Evolutionary conservation across 2,329 filamentous ascomycete genomes (phyloP).

Genomic region (Meredithiella fracta): DNA sequence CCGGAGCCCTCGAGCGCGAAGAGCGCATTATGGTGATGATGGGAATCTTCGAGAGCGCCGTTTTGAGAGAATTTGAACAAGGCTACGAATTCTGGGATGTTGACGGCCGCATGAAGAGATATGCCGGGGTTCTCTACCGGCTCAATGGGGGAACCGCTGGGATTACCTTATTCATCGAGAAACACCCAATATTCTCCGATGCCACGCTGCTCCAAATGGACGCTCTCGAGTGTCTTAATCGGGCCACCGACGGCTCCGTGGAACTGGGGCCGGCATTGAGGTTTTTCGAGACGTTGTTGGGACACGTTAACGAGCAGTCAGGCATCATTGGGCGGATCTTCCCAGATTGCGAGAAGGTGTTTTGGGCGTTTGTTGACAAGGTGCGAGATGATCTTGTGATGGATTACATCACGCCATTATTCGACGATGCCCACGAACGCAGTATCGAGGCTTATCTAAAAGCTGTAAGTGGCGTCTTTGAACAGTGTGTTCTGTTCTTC

Average conservation of each 20-base stretch:
- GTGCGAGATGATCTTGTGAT: conserved; percentile 69
- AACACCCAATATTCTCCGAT: conserved; percentile 68
- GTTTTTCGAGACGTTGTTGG: conserved; percentile 63
- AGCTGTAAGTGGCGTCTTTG: conserved; percentile 74
- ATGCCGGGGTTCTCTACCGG: conserved; percentile 67
- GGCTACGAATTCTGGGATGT: conserved; percentile 81
- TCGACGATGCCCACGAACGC: conserved; percentile 70
- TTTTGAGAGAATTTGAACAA: conserved; percentile 80
- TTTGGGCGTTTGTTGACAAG: conserved; percentile 66
- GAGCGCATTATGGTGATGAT: conserved; percentile 60
- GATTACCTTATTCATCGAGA: conserved; percentile 74
- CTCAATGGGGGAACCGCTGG: conserved; percentile 68
- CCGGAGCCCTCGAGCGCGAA: conserved; percentile 55
- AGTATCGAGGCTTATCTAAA: conserved; percentile 66
- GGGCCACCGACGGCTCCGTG: conserved; percentile 46
- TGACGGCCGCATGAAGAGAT: conserved; percentile 74
- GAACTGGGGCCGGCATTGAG: conserved; percentile 62
- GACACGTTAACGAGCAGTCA: conserved; percentile 68
- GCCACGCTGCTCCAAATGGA: conserved; percentile 50
- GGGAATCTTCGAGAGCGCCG: conserved; percentile 75
- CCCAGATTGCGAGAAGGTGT: conserved; percentile 49
- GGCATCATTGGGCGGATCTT: conserved; percentile 71
- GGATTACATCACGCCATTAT: conserved; percentile 70
- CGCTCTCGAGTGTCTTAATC: conserved; percentile 66
- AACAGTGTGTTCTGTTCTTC: conserved; percentile 66